Base-by-base conservation (phyloP, 1,284 basidiomycete species). In the Ustilago shanxiensis region DNA sequence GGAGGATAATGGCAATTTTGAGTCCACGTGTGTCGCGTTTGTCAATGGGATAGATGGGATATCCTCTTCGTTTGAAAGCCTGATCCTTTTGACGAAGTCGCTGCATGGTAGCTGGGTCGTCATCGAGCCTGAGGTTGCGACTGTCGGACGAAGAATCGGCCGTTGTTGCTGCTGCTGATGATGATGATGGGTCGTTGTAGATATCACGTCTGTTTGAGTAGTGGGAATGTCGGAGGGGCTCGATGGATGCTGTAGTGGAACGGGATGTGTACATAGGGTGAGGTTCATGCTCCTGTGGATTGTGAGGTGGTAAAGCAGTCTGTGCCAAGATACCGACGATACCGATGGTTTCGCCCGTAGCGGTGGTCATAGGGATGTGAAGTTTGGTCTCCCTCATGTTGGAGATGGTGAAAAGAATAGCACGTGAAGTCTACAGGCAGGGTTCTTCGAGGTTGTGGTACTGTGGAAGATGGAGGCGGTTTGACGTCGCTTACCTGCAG, bases 1-100 rank as follows among this genome's bases (percentile, higher is more conserved):
- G 81, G 10, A 82, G 50, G 56, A 83, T 80, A 41, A 83, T 49
- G 14, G 79, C 77, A 13, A 80, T 50, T 56, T 77, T 77, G 60
- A 68, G 66, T 1, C 74, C 74, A 5, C 66, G 54, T 0, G 74
- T 77, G 14, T 72, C 59, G 20, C 62, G 47, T 41, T 63, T 66
- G 63, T 72, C 69, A 37, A 72, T 67, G 16, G 66, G 70, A 16
- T 66, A 59, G 41, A 65, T 63, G 7, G 62, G 58, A 37, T 72
- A 72, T 7, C 58, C 62, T 16, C 66, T 52, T 7, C 61, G 62
- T 18, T 66, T 63, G 67, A 75, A 72, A 18, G 58, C 52, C 29
- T 47, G 65, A 29, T 70, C 71, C 49, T 61, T 68, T 35, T 66
- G 28, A 33, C 60, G 64, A 7, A 70, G 22, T 2, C 64, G 18